Percentiles rank a stretch among this genome's conserved stretches.
Evolutionary conservation across 148 eudicot species (phyloP).

Genomic region (Nepenthes mirabilis): DNA sequence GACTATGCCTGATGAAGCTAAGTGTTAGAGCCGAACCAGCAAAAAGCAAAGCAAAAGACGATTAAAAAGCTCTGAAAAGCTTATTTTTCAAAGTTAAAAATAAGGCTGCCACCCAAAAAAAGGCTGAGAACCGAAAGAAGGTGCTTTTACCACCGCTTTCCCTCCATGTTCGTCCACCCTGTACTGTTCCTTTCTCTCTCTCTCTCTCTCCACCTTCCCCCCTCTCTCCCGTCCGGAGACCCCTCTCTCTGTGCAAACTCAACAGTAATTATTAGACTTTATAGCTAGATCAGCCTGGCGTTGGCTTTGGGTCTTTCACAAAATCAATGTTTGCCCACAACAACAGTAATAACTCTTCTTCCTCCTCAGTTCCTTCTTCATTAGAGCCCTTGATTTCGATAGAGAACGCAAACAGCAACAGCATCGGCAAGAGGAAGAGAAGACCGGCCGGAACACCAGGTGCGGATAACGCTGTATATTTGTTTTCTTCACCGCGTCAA

Average conservation of each 20-base stretch:
- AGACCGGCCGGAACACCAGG: conserved; percentile 5
- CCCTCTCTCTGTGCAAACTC: too few relatives aligned
- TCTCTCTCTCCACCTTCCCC: conserved; percentile 2
- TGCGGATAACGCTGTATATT: background rate
- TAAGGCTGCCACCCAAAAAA: background rate
- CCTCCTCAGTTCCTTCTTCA: conserved; percentile 10
- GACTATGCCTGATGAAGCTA: background rate
- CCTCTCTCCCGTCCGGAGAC: background rate
- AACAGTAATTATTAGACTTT: background rate
- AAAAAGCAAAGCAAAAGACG: too few relatives aligned
- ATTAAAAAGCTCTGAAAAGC: background rate
- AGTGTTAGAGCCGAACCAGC: background rate
- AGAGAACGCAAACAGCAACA: conserved; percentile 1
- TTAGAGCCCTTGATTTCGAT: background rate
- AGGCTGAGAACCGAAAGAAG: conserved; percentile 13
- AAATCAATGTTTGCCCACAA: background rate
- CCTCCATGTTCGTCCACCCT: background rate
- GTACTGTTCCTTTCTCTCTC: conserved; percentile 3
- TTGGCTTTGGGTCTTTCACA: background rate
- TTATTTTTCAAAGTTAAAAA: background rate
- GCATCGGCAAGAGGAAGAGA: conserved; percentile 1
- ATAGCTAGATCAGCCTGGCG: background rate
- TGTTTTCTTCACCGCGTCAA: background rate
- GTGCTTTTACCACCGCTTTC: background rate
- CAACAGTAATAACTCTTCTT: conserved; percentile 5